Base-by-base conservation (phyloP, 2,329 filamentous ascomycete genomes). In the Claviceps spartinae region DNA sequence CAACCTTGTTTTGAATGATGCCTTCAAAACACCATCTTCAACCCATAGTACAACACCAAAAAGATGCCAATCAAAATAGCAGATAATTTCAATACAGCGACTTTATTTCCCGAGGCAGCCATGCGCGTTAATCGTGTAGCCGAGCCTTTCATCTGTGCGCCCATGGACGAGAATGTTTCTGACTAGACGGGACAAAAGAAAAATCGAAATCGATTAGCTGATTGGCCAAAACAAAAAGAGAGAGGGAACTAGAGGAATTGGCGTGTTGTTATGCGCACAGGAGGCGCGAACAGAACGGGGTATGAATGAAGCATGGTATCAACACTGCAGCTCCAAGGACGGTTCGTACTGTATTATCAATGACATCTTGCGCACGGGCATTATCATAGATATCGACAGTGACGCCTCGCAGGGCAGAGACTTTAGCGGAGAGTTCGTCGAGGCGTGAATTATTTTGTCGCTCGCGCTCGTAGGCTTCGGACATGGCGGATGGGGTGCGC, bases 381-480 rank as follows among this genome's bases (percentile, higher is more conserved):
- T 93, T 89, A 71, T 97, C 90, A 77, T 97, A 96, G 63, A 98
- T 98, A 72, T 98, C 89, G 58, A 97, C 82, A 43, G 93, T 98
- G 49, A 98, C 88, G 68, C 86, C 87, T 63, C 91, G 88, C 57
- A 98, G 79, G 50, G 89, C 88, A 18, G 87, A 87, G 52, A 97
- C 90, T 72, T 98, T 98, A 58, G 82, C 79, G 16, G 86, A 86
- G 40, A 98, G 85, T 66, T 95, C 89, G 63, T 91, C 84, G 52
- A 98, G 86, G 61, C 91, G 89, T 59, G 87, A 83, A 71, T 97
- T 95, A 74, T 98, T 98, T 71, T 98, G 93, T 65, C 80, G 78
- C 72, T 88, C 84, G 67, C 84, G 83, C 72, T 88, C 84, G 72
- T 86, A 88, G 58, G 83, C 78, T 67, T 88, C 84, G 47, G 83